Percentiles rank a stretch among this genome's conserved stretches.
Conservation (phyloP, 2,329 filamentous ascomycete genomes). For the Ceratocystis ficicola region DNA sequence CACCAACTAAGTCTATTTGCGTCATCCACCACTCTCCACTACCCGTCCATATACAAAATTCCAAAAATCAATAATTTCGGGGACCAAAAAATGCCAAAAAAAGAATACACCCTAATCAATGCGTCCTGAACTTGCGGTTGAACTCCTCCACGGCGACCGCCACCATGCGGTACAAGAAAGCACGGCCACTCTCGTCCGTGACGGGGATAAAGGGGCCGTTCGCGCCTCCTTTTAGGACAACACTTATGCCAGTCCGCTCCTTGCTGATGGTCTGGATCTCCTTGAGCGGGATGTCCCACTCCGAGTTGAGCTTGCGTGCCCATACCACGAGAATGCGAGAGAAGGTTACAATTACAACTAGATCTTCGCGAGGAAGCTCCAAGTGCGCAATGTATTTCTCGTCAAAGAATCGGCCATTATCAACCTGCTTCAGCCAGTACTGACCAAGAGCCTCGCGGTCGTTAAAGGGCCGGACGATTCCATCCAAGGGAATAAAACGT, state of each 20-base stretch:
- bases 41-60: too few relatives aligned
- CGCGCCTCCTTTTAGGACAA: constrained; percentile 75
- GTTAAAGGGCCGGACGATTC: constrained; percentile 86
- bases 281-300: constrained; percentile 94
- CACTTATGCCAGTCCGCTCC: constrained; percentile 84
- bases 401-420: constrained; percentile 96
- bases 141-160: constrained; percentile 56
- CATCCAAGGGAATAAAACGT: constrained; percentile 82
- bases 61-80: too few relatives aligned
- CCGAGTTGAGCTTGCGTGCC: constrained; percentile 69
- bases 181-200: constrained; percentile 64
- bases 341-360: constrained; percentile 81
- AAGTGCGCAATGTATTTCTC: constrained; percentile 95
- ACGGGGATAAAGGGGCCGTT: constrained; percentile 94
- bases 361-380: constrained; percentile 77
- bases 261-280: constrained; percentile 96
- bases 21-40: too few relatives aligned
- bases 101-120: constrained; percentile 12
- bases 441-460: constrained; percentile 92
- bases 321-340: constrained; percentile 80
- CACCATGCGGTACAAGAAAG: constrained; percentile 54
- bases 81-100: background rate
- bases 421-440: constrained; percentile 96
- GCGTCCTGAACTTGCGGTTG: constrained; percentile 44
- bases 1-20: too few relatives aligned